Base-by-base conservation (phyloP, 1,139 yeast genomes). In the Suhomyces bribrorum region DNA sequence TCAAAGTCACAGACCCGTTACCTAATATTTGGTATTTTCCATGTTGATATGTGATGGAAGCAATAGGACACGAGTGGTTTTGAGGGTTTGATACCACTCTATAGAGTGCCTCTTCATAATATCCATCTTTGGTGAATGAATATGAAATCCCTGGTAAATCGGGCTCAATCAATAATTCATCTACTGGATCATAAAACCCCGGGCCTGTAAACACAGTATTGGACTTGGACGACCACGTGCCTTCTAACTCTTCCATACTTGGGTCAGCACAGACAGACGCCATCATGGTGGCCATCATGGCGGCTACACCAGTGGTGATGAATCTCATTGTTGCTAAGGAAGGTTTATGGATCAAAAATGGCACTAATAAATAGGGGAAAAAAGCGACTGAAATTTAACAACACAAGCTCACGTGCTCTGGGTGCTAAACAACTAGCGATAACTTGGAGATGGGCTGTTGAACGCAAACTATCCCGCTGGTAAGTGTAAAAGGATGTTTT, bases 181-280 rank as follows among this genome's bases (percentile, higher is more conserved):
- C 96, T 16, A 89, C 86, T 2, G 98, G 98, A 60, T 92, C 97
- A 59, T 81, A 92, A 57, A 92, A 92, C 4, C 92, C 96, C 0
- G 98, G 96, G 0, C 98, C 98, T 0, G 98, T 92, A 67, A 92
- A 84, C 7, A 94, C 98, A 6, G 95, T 81, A 60, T 86, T 87
- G 14, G 97, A 83, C 61, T 92, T 92, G 13, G 97, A 84, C 1
- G 90, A 64, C 98, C 98, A 92, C 0, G 98, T 92, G n/a, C 98
- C 98, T 32, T 67, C 81, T 37, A 83, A 61, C 40, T 72, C 77
- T 12, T 45, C 50, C 66, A 57, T 66, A 36, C 29, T 46, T 34
- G 52, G 53, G 31, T 50, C 52, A 7, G 51, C 51, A 9, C 34
- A 28, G 13, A 41, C 43, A 5, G 26, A 13, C 26, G 31, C 12